Conservation (phyloP, 176 grass and related monocot genomes). For the Panicum miliaceum region DNA sequence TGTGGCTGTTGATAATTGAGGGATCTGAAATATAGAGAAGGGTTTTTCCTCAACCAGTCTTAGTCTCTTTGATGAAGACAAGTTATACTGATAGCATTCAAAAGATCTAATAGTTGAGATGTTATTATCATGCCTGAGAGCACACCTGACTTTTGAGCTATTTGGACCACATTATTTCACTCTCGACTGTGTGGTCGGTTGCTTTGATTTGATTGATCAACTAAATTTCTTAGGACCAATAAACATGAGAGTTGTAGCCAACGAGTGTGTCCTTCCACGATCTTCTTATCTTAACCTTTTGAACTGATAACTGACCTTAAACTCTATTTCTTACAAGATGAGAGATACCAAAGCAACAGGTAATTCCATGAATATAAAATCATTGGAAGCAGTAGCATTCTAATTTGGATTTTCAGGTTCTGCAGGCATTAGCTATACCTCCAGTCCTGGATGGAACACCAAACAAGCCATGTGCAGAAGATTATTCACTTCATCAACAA, state of each 20-base stretch:
- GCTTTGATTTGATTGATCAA: constrained; percentile 49
- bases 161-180: constrained; percentile 35
- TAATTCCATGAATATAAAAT: neutral
- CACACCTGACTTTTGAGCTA: constrained; percentile 24
- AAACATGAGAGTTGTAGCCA: constrained; percentile 3
- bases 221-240: constrained; percentile 32
- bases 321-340: constrained; percentile 2
- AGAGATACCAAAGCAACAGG: constrained; percentile 33
- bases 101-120: constrained; percentile 46
- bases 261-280: constrained; percentile 1
- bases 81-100: constrained; percentile 23
- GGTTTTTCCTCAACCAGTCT: constrained; percentile 28
- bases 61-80: constrained; percentile 42
- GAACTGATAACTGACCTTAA: constrained; percentile 18
- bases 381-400: constrained; percentile 3
- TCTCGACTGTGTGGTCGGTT: neutral
- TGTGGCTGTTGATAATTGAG: constrained; percentile 41
- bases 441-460: neutral
- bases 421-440: neutral
- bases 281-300: constrained; percentile 39
- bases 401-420: constrained; percentile 29
- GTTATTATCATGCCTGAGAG: constrained; percentile 46
- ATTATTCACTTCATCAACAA: constrained; percentile 18
- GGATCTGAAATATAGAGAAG: constrained; percentile 46
- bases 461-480: neutral